Base-by-base conservation (phyloP, 805 yeast genomes). In the Candida awuae region DNA sequence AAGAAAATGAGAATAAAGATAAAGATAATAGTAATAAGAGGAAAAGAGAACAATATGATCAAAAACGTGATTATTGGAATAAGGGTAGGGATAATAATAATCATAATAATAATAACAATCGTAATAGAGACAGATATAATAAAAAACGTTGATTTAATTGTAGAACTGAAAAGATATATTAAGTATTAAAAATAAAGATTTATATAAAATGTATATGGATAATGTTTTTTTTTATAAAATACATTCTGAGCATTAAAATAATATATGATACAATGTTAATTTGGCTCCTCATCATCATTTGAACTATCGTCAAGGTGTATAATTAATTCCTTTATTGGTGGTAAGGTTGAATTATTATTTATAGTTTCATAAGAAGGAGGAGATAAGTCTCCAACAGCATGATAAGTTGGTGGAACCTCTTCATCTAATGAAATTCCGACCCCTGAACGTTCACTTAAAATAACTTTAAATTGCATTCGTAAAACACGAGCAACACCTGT, bases 351-450 rank as follows among this genome's bases (percentile, higher is more conserved):
- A 14, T 34, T 48, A n/a, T n/a, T n/a, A 23, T 45, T 45, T 10
- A 59, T 49, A 9, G 65, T 54, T 31, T 52, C 69, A 58, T 92
- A 90, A 3, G 77, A 75, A 2, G 98, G 98, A 0, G 98, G 98
- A 17, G 88, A 77, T 31, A 85, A 67, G 0, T 94, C 77, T 21
- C 77, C 68, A 16, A 92, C 87, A 48, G 86, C 90, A 38, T 77
- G 85, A 53, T 92, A 92, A 16, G 87, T 83, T 1, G 99, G 99
- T 2, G 99, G 99, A 14, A 94, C 97, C 60, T 92, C 98, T 55
- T 90, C 97, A 60, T 90, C 97, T 97, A 98, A 92, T 0, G 97
- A 83, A 22, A 92, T 85, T 4, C 98, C 98, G 30, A 92, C 68
- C 0, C 99, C 99, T 0, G 95, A 81, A 43, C 97, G 69, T 56